Base-by-base conservation (phyloP, 371 early-diverging fungal genomes). In the Rhizomucor pusillus region DNA sequence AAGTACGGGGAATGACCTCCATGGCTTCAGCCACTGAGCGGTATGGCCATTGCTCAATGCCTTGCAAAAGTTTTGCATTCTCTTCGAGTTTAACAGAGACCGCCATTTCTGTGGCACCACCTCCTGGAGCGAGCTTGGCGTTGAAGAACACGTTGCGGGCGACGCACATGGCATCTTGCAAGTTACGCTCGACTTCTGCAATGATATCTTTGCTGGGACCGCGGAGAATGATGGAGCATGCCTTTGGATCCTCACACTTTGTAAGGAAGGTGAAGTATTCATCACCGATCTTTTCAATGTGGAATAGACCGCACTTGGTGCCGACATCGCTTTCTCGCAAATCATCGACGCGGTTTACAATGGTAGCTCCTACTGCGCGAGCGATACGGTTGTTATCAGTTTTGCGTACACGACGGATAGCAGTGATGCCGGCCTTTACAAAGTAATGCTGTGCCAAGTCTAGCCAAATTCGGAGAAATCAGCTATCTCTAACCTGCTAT, bases 61-160 rank as follows among this genome's bases (percentile, higher is more conserved):
- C 99, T 59, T 86, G 88, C 56, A 98, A 71, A 14, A 86, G 71
- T 75, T 94, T 95, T 55, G 95, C 94, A 65, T 90, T 90, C 65
- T 94, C 91, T 54, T 87, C 87, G 39, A 99, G 78, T 56, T 84
- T 79, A 36, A 94, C 94, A 45, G 92, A 80, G 16, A 99, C 75
- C n/a, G 96, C 96, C 98, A 99, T 99, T 75, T 99, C 99, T 10
- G 96, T 95, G n/a, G 99, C 99, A 54, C 99, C 99, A 61, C 99
- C 99, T 45, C 99, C 99, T 14, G 99, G 99, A 29, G 92, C 88
- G 43, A 99, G 77, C 49, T 80, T 83, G 39, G 98, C 95, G 77
- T 90, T 89, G 65, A 94, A 93, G 74, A 95, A 87, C 29, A 99
- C 93, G 73, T 99, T 99, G 62, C 98, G 95, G 14, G 99, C 99